Conservation (phyloP, 495 filamentous ascomycete species). For the Neurospora hispaniola region DNA sequence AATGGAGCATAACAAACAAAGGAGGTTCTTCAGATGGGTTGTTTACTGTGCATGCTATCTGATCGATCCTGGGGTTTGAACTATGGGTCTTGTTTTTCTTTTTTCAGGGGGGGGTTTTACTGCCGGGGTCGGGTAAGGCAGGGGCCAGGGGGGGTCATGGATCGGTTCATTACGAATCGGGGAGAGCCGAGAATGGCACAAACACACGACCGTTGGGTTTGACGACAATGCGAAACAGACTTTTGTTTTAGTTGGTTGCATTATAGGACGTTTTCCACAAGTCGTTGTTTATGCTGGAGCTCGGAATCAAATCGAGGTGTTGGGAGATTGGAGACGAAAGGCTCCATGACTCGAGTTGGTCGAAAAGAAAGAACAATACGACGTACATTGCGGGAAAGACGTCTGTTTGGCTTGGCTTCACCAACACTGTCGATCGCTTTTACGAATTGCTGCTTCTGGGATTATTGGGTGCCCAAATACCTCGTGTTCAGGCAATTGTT, state of each 20-base stretch:
- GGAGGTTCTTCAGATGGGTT: no score
- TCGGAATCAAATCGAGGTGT: not conserved
- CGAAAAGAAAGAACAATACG: not conserved
- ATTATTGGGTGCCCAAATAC: not conserved
- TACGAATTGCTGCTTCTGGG: not conserved
- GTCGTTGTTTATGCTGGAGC: not conserved
- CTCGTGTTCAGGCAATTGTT: not conserved
- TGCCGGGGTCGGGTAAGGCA: not conserved
- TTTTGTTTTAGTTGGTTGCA: not conserved
- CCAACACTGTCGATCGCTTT: not conserved
- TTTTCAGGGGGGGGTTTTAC: not conserved
- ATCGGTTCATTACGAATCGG: not conserved
- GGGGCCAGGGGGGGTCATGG: not conserved
- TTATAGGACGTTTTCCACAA: not conserved
- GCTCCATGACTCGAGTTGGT: not conserved
- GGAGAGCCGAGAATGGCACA: not conserved
- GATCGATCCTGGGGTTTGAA: not conserved
- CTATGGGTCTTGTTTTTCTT: not conserved
- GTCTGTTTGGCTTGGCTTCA: not conserved
- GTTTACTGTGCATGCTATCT: not conserved
- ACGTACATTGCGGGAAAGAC: no score
- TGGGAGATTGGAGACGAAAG: not conserved
- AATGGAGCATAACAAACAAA: no score
- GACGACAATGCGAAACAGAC: not conserved
- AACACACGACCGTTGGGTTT: not conserved